These are phyloP conservation scores for Sideroxylon spinosum DNA, from an alignment of 179 eudicot genomes.

Conservation along the genomic window DNA sequence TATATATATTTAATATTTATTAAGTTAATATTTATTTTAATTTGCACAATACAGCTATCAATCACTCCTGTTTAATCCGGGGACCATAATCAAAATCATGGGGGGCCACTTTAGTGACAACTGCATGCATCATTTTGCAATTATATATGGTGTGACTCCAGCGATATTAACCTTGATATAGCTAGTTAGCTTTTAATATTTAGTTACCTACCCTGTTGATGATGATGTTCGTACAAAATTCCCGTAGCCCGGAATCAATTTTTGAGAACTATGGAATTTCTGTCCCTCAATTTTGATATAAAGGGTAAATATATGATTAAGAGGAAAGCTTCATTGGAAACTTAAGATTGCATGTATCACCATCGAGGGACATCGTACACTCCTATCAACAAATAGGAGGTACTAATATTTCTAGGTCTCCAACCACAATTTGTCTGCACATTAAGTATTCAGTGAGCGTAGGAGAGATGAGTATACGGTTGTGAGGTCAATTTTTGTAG, in stretches of 20 bases:
- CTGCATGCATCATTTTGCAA: no score
- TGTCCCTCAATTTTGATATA: background rate
- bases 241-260: no score
- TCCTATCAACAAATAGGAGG: background rate
- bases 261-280: background rate
- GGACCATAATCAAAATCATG: background rate
- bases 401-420: background rate
- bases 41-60: background rate
- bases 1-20: no score
- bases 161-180: no score
- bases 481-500: background rate
- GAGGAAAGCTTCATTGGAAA: background rate
- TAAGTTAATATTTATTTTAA: no score
- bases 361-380: background rate
- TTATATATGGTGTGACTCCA: no score
- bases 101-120: background rate
- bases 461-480: background rate
- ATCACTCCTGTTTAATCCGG: background rate
- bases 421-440: background rate
- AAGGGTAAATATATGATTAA: background rate
- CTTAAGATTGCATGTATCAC: background rate
- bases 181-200: no score
- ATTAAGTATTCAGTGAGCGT: background rate
- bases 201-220: no score
- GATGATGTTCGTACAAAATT: no score